Percentiles rank a stretch among this genome's conserved stretches.
These are phyloP conservation scores for Leersia perrieri DNA, from an alignment of 176 grass and related monocot species.

Conservation along the genomic window DNA sequence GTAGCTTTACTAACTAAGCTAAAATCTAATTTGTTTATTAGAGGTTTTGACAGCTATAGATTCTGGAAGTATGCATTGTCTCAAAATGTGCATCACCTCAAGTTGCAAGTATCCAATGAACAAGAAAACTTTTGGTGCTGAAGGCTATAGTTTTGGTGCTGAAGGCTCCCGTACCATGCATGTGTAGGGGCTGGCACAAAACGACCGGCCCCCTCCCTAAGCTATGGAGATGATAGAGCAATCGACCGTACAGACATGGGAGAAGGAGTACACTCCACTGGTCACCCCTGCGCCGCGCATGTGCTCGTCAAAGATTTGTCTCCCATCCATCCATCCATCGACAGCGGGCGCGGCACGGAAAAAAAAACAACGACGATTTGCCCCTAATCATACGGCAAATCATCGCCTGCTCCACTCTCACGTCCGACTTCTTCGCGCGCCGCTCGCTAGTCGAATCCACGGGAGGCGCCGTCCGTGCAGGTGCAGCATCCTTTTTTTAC, in stretches of 20 bases:
- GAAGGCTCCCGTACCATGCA: background rate
- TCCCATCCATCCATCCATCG: background rate
- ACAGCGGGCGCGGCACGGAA: background rate
- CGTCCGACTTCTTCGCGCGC: background rate
- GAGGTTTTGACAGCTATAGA: too few relatives aligned
- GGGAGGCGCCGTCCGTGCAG: background rate
- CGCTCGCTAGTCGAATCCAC: background rate
- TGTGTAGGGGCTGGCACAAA: too few relatives aligned
- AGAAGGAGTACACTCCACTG: background rate
- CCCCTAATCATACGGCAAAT: constrained; percentile 36
- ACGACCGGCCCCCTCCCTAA: background rate
- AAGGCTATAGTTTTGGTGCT: too few relatives aligned
- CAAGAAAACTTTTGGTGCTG: too few relatives aligned
- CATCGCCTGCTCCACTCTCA: background rate
- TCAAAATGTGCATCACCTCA: too few relatives aligned
- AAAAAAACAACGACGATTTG: background rate
- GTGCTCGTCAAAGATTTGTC: background rate
- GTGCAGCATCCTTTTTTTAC: background rate
- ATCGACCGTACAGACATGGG: background rate
- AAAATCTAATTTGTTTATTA: too few relatives aligned
- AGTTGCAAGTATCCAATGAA: too few relatives aligned
- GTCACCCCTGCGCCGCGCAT: background rate
- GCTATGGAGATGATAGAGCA: too few relatives aligned
- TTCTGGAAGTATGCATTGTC: too few relatives aligned
- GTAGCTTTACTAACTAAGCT: too few relatives aligned